Evolutionary conservation across 129 eudicot species (phyloP), one percentile per base, ranked within the genome.

Genomic region (Artemisia annua): DNA sequence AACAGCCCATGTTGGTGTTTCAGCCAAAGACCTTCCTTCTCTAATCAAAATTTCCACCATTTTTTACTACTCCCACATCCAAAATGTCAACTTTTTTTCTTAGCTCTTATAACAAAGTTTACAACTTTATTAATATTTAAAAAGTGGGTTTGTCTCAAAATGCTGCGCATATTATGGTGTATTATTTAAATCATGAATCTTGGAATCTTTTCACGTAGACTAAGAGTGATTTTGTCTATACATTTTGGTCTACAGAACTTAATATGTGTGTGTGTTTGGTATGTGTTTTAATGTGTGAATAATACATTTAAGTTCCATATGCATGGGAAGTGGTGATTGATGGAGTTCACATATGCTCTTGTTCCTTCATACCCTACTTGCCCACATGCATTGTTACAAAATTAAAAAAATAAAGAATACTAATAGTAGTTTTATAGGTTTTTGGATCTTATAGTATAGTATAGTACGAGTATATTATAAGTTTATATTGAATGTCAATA

Each of bases 1-100:
- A 75, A 94, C 99, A 53, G 99, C 90, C 99, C 99, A 94, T 77
- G 99, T 94, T 79, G 99, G 99, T 14, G 99, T 94, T 73, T 82
- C 97, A 35, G 90, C 93, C 72, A 94, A 78, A 58, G 99, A 88
- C 78, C 94, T 88, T 66, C 96, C 99, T 79, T 84, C 73, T 62
- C 98, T 87, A 13, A 84, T 64, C 48, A 83, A 17, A 59, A 20
- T 83, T 80, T 73, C 95, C 98, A 80, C 95, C 98, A 87, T 85
- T 75, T 39, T 52, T 52, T 56, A 78, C 71, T 30, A 39, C 51
- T 77, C 30, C 16, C 63, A 50, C 82, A 61, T 43, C 81, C 53
- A 56, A 5, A 11, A 22, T 2, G 35, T 0, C 61, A 46, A n/a
- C 70, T 75, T 15, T 15, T 8, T n/a, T 12, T 22, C 19, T 12